These are phyloP conservation scores for Aspergillus avenaceus DNA, from an alignment of 495 filamentous ascomycete species.

Conservation along the genomic window DNA sequence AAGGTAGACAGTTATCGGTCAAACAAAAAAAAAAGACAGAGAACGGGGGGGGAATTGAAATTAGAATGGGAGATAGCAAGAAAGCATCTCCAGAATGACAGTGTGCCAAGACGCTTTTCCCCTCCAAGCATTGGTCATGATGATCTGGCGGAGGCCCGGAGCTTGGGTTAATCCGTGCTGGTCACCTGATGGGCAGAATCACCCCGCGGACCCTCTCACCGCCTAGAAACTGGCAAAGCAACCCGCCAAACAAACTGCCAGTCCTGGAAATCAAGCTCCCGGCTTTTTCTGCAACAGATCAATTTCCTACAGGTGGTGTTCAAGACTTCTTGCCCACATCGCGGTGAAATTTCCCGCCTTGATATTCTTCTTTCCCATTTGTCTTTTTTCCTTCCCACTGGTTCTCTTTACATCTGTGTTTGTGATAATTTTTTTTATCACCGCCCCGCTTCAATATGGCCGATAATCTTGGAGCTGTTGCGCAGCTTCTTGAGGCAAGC, in stretches of 20 bases:
- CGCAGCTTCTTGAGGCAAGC: slow-evolving; percentile 78
- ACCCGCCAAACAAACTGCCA: slow-evolving; percentile 33
- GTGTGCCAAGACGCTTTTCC: slow-evolving; percentile 21
- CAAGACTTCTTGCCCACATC: not conserved
- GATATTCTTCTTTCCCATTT: not conserved
- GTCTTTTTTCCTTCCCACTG: not conserved
- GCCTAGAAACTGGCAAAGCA: slow-evolving; percentile 24
- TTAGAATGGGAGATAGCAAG: not conserved
- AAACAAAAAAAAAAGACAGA: not conserved
- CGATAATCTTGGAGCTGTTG: slow-evolving; percentile 64
- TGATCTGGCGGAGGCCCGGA: slow-evolving; percentile 22
- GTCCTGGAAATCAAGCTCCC: slow-evolving; percentile 23
- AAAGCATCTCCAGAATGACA: slow-evolving; percentile 10
- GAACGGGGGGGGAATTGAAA: too few species aligned
- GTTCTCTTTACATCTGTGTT: not conserved
- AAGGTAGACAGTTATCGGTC: too few species aligned
- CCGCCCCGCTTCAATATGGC: slow-evolving; percentile 60
- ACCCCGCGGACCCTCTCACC: slow-evolving; percentile 25
- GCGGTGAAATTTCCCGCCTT: not conserved
- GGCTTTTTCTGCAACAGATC: slow-evolving; percentile 8
- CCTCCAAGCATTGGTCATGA: slow-evolving; percentile 17
- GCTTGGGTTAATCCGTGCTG: slow-evolving; percentile 8
- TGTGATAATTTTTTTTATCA: slow-evolving; percentile 3
- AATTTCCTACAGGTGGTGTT: slow-evolving; percentile 4
- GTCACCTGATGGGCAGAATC: slow-evolving; percentile 26